Conservation (phyloP, 768 basidiomycete genomes). For the Boletus patriciae region DNA sequence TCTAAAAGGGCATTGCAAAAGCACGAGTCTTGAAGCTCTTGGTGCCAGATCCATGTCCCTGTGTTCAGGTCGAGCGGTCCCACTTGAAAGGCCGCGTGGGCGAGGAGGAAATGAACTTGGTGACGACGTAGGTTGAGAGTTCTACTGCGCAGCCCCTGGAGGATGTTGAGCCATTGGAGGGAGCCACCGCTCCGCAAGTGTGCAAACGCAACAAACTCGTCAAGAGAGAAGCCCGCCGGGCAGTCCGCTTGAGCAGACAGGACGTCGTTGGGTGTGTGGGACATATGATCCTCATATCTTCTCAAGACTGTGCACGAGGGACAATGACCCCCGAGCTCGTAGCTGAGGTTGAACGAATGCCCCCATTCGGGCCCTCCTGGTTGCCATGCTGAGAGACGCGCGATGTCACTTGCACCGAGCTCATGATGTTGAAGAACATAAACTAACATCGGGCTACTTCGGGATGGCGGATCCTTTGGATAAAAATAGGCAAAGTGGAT, state of each 20-base stretch:
- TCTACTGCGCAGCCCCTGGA: background rate
- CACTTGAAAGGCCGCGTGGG: background rate
- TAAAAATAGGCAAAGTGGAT: background rate
- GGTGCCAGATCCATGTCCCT: too few species aligned
- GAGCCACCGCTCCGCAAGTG: background rate
- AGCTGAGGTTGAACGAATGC: too few species aligned
- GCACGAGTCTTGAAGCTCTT: background rate
- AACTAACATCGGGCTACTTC: background rate
- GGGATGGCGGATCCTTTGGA: too few species aligned
- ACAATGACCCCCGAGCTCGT: too few species aligned
- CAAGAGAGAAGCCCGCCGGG: background rate
- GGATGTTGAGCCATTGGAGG: background rate
- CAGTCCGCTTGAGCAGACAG: background rate
- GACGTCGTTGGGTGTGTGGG: background rate
- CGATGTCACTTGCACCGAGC: too few species aligned
- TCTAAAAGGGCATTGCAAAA: background rate
- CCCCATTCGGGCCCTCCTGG: too few species aligned
- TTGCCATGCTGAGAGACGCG: too few species aligned
- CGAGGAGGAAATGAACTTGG: background rate
- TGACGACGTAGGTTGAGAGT: background rate
- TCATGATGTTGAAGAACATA: background rate
- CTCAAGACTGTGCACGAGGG: too few species aligned
- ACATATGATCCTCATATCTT: background rate
- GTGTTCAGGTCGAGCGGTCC: too few species aligned
- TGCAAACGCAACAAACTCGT: background rate